phyloP scores from a whole-genome alignment of 305 asterid genomes.

The Fraxinus latifolia region DNA sequence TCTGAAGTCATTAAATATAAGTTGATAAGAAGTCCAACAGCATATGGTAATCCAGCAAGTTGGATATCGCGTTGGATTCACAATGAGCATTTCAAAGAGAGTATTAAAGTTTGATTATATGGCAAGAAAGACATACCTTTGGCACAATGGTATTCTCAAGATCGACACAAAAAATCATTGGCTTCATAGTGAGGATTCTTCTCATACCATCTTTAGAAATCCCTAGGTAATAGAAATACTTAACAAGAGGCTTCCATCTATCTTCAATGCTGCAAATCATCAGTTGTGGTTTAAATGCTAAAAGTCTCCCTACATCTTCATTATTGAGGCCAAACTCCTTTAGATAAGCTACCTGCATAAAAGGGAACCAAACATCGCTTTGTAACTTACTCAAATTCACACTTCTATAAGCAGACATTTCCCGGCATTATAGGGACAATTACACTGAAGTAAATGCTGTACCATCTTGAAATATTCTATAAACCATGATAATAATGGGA shows the following conservation, averaged over 20 bases:
- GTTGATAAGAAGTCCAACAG: background rate
- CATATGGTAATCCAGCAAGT: background rate
- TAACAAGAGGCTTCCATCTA: conserved; percentile 84
- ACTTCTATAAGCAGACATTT: background rate
- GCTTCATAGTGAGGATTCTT: conserved; percentile 70
- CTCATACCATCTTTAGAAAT: conserved; percentile 84
- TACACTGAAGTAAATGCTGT: background rate
- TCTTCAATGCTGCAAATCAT: conserved; percentile 92
- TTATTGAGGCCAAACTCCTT: conserved; percentile 76
- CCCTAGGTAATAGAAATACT: conserved; percentile 88
- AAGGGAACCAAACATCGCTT: conserved; percentile 9
- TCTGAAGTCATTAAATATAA: background rate
- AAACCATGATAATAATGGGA: background rate
- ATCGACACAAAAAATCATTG: conserved; percentile 80
- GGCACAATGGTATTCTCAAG: conserved; percentile 67
- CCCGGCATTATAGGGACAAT: background rate
- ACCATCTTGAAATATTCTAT: background rate
- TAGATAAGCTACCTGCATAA: conserved; percentile 62
- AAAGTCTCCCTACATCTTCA: conserved; percentile 76
- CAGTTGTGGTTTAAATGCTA: conserved; percentile 85
- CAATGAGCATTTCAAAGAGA: background rate
- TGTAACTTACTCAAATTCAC: background rate
- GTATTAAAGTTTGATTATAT: background rate
- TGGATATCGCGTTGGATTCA: background rate
- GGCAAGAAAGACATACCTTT: conserved; percentile 53